Evolutionary conservation across 2,329 filamentous ascomycete genomes (phyloP).

Genomic region (Didymellaceae sp.): DNA sequence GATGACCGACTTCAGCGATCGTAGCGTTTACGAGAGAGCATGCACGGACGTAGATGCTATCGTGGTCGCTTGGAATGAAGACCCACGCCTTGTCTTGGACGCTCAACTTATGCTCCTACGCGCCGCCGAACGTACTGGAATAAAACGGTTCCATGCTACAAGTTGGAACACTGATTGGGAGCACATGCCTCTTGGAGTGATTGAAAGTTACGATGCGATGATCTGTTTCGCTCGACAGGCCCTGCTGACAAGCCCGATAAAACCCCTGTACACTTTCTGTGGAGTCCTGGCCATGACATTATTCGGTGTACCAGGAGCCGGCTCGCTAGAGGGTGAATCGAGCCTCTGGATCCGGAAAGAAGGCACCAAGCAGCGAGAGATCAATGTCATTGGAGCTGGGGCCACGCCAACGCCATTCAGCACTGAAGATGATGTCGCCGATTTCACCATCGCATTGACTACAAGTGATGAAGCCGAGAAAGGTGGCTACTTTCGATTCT

Average conservation of each 20-base stretch:
- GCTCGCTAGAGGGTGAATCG: not conserved
- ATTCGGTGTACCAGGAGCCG: not conserved
- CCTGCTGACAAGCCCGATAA: not conserved
- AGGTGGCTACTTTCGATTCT: not conserved
- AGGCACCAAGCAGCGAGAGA: not conserved
- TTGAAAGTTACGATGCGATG: not conserved
- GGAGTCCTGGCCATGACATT: not conserved
- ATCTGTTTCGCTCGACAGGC: not conserved
- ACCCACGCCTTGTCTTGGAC: not conserved
- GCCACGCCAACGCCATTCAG: not conserved
- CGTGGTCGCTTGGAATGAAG: not conserved
- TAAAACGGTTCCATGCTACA: not conserved
- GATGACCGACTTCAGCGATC: not conserved
- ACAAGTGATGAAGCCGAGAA: not conserved
- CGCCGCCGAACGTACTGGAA: not conserved
- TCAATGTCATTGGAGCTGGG: not conserved
- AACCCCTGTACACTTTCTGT: not conserved
- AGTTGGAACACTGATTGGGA: not conserved
- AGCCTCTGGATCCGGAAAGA: not conserved
- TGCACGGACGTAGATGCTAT: not conserved
- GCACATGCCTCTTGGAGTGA: not conserved
- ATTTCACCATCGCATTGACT: not conserved
- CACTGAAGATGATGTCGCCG: not conserved
- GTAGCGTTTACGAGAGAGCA: not conserved
- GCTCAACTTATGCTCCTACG: not conserved